Conservation (phyloP, 2,329 filamentous ascomycete genomes). For the Apiospora saccharicola region DNA sequence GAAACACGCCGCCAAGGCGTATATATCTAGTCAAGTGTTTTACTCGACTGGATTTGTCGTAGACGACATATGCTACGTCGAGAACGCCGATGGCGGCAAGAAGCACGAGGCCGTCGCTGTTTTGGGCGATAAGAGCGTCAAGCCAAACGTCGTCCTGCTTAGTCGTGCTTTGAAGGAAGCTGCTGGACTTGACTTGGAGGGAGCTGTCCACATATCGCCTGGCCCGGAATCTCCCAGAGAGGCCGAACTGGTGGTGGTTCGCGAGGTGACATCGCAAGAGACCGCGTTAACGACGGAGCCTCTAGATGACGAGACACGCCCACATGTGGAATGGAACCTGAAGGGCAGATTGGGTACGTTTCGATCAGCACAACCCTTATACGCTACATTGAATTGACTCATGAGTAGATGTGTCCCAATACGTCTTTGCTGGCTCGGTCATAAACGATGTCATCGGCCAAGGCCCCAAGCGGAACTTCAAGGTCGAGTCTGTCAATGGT, state of each 20-base stretch:
- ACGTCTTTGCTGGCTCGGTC: constrained; percentile 73
- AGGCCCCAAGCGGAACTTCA: constrained; percentile 67
- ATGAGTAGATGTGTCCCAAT: no score
- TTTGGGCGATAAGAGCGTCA: constrained; percentile 64
- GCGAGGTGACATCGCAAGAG: constrained; percentile 60
- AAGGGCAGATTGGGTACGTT: neutral
- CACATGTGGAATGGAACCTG: neutral
- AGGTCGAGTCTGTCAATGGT: constrained; percentile 62
- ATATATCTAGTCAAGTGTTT: constrained; percentile 30
- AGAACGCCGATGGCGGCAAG: constrained; percentile 37
- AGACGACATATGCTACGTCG: constrained; percentile 48
- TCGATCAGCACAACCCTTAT: no score
- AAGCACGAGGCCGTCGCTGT: constrained; percentile 57
- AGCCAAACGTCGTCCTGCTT: constrained; percentile 73
- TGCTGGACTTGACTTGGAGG: constrained; percentile 60
- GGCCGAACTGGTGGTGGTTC: constrained; percentile 65
- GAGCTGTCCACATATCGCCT: neutral
- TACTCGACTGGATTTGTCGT: constrained; percentile 37
- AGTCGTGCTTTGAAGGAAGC: constrained; percentile 76
- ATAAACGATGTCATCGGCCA: constrained; percentile 70
- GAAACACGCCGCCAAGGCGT: constrained; percentile 44
- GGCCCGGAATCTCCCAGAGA: neutral
- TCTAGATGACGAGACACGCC: neutral
- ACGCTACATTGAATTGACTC: no score
- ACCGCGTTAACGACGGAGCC: constrained; percentile 35